A percentile compares a stretch with the other conserved stretches of the same genome.
phyloP scores from a whole-genome alignment of 495 filamentous ascomycete genomes.

The Daldinia vernicosa region DNA sequence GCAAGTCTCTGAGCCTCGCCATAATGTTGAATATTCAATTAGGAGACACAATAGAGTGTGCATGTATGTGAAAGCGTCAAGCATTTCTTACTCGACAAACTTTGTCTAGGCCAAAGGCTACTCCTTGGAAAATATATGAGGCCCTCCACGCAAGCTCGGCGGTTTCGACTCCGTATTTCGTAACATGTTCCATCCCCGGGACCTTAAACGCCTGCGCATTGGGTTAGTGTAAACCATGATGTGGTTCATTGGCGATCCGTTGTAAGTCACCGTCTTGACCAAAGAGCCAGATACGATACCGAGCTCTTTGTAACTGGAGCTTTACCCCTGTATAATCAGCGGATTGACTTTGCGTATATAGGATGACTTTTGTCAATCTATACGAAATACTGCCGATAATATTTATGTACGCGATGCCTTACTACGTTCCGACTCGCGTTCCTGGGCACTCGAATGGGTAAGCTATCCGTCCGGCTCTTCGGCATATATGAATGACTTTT shows the following conservation, averaged over 20 bases:
- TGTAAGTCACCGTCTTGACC: slow-evolving; percentile 27
- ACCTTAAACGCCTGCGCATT: slow-evolving; percentile 25
- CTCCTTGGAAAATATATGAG: slow-evolving; percentile 16
- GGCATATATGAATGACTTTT: neutral
- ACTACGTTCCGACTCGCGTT: no score
- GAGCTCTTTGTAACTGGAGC: neutral
- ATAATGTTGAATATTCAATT: slow-evolving; percentile 1
- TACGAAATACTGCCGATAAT: neutral
- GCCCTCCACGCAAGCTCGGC: slow-evolving; percentile 16
- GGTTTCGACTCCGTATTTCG: slow-evolving; percentile 17
- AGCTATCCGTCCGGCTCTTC: neutral
- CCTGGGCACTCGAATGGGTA: no score
- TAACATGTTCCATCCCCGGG: slow-evolving; percentile 19
- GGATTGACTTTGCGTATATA: neutral
- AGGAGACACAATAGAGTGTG: neutral
- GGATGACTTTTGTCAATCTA: neutral
- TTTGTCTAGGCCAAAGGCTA: slow-evolving; percentile 1
- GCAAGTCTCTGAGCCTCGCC: neutral
- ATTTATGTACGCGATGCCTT: no score
- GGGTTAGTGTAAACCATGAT: slow-evolving; percentile 32
- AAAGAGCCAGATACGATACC: slow-evolving; percentile 2
- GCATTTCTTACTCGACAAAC: slow-evolving; percentile 15
- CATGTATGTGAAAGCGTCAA: slow-evolving; percentile 3
- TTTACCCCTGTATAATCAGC: neutral
- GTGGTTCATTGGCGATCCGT: slow-evolving; percentile 20